A percentile compares a stretch with the other conserved stretches of the same genome.
Evolutionary conservation across 768 basidiomycete species (phyloP).

Genomic region (Boletus reticuloceps): DNA sequence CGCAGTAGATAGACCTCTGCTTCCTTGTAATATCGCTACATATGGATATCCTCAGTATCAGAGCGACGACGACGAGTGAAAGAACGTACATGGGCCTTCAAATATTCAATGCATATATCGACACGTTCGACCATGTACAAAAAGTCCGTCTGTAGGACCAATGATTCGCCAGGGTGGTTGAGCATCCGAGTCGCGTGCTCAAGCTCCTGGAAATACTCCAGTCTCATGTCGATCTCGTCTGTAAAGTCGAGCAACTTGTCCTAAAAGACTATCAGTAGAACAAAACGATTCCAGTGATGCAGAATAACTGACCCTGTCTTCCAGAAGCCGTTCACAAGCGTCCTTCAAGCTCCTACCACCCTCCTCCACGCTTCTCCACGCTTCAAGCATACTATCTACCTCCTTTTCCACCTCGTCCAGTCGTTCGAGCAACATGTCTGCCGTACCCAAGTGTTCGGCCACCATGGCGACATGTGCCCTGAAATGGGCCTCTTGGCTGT

Average conservation of each 20-base stretch:
- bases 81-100: slow-evolving; percentile 75
- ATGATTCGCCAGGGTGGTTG: slow-evolving; percentile 88
- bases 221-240: slow-evolving; percentile 73
- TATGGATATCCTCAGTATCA: slow-evolving; percentile 1
- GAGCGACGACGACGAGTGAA: background rate
- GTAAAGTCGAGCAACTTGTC: slow-evolving; percentile 75
- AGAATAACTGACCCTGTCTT: slow-evolving; percentile 71
- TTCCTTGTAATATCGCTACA: slow-evolving; percentile 86
- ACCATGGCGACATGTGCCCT: slow-evolving; percentile 79
- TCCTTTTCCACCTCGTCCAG: slow-evolving; percentile 73
- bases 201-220: slow-evolving; percentile 94
- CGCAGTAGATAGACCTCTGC: slow-evolving; percentile 93
- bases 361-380: slow-evolving; percentile 87
- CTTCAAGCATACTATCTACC: slow-evolving; percentile 78
- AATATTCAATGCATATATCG: slow-evolving; percentile 90
- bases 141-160: slow-evolving; percentile 90
- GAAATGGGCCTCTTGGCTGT: slow-evolving; percentile 93
- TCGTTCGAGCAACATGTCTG: slow-evolving; percentile 68
- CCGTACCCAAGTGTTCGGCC: slow-evolving; percentile 70
- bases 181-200: slow-evolving; percentile 92
- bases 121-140: slow-evolving; percentile 95
- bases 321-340: slow-evolving; percentile 84
- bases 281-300: background rate
- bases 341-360: slow-evolving; percentile 88
- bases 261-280: slow-evolving; percentile 36